Conservation (phyloP, 1,284 basidiomycete genomes). For the Pterula multifida region DNA sequence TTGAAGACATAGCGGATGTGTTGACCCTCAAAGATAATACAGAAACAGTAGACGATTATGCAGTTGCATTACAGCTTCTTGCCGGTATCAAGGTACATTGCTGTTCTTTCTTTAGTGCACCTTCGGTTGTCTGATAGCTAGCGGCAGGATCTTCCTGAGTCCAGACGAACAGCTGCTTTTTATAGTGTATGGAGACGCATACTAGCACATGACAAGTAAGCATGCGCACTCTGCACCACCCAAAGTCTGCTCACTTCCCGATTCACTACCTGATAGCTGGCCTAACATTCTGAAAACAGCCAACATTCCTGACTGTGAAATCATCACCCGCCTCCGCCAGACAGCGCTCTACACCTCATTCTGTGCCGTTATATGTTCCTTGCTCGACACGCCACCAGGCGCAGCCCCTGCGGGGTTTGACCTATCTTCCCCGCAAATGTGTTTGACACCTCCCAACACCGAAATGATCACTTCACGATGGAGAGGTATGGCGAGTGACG, state of each 20-base stretch:
- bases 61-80: constrained; percentile 53
- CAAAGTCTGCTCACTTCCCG: neutral
- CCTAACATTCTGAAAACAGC: constrained; percentile 51
- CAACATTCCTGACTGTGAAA: constrained; percentile 58
- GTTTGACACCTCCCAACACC: constrained; percentile 37
- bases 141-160: constrained; percentile 52
- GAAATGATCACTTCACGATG: constrained; percentile 56
- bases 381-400: constrained; percentile 17
- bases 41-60: constrained; percentile 43
- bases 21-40: constrained; percentile 62
- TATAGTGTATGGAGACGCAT: constrained; percentile 77
- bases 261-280: constrained; percentile 41
- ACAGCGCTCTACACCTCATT: constrained; percentile 65
- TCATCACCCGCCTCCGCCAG: constrained; percentile 49
- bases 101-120: neutral
- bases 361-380: constrained; percentile 24
- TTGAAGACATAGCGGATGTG: constrained; percentile 61
- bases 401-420: constrained; percentile 34
- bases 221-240: constrained; percentile 11
- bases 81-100: constrained; percentile 37
- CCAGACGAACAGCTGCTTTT: constrained; percentile 56
- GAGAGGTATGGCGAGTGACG: constrained; percentile 54
- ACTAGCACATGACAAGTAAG: constrained; percentile 81
- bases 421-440: constrained; percentile 35
- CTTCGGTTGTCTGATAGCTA: constrained; percentile 3